Base-by-base conservation (phyloP, 2,329 filamentous ascomycete genomes). In the Parastagonospora avenae region DNA sequence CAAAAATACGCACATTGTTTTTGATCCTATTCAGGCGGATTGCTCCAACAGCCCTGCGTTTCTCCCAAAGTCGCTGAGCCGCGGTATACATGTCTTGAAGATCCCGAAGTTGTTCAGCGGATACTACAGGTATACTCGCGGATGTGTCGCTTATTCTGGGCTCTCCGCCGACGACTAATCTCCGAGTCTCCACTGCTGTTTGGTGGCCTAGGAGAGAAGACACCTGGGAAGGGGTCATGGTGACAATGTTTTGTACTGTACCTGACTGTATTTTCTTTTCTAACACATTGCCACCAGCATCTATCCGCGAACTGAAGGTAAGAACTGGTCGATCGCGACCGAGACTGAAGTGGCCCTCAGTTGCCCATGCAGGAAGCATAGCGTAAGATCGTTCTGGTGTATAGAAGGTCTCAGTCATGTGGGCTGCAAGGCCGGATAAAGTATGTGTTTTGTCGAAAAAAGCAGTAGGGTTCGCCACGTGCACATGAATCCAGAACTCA, bases 391-490 rank as follows among this genome's bases (percentile, higher is more conserved):
- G 71, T 55, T 85, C 82, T 0, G 82, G 82, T 29, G 86, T 78
- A 54, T 83, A 88, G 7, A 84, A 74, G 0, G 80, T 82, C 60
- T 81, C 73, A 4, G 78, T 76, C 62, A 84, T 79, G 39, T 85
- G 77, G 50, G 86, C 80, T 39, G 90, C 85, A 63, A 84, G 83
- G 53, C 82, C 77, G 30, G 82, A 81, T 7, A 90, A 71, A 8
- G 78, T 74, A 32, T 85, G 84, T 16, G 83, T 77, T 14, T 84
- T 82, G 15, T 76, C 63, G 55, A 94, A 84, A 51, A 84, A 83
- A 4, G 90, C 89, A 2, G 88, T 87, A 8, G 90, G 90, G 64
- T 94, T 91, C 11, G 91, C 90, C 36, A 89, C 82, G 68, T 94
- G 90, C 29, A 91, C 74, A 64, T 92, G 89, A 28, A 93, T 77